These are phyloP conservation scores for Collybiopsis confluens DNA, from an alignment of 768 basidiomycete genomes.

Conservation along the genomic window DNA sequence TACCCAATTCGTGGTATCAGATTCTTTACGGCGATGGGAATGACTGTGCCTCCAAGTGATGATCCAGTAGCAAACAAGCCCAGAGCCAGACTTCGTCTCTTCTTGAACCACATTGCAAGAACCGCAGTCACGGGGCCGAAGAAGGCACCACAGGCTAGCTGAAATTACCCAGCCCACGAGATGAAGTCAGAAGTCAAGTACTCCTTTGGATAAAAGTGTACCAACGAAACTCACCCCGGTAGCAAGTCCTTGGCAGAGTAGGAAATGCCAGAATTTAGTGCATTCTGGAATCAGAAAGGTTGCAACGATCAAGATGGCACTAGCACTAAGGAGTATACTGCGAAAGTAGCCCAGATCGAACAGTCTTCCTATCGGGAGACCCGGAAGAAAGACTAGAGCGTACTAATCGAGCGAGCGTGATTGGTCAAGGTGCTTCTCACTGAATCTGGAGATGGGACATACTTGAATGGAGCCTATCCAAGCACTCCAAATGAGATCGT, in stretches of 20 bases:
- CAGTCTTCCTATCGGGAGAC: slow-evolving; percentile 58
- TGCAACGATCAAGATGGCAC: slow-evolving; percentile 44
- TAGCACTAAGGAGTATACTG: slow-evolving; percentile 42
- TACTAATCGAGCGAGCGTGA: slow-evolving; percentile 42
- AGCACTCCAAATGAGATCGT: slow-evolving; percentile 38
- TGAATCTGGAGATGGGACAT: background rate
- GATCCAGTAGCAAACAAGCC: slow-evolving; percentile 64
- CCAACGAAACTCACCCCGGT: slow-evolving; percentile 45
- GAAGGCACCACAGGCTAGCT: slow-evolving; percentile 51
- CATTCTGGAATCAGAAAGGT: slow-evolving; percentile 73
- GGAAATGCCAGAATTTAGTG: slow-evolving; percentile 71
- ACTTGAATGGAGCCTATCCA: slow-evolving; percentile 83
- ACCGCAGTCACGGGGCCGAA: slow-evolving; percentile 60
- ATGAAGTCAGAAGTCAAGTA: too few relatives aligned
- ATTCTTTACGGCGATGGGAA: slow-evolving; percentile 58
- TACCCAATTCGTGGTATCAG: slow-evolving; percentile 47
- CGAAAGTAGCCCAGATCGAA: slow-evolving; percentile 73
- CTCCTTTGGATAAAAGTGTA: background rate
- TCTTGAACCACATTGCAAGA: slow-evolving; percentile 73
- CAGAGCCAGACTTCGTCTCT: slow-evolving; percentile 53
- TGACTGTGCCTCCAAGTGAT: slow-evolving; percentile 62
- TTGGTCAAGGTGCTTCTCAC: too few relatives aligned
- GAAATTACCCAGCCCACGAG: slow-evolving; percentile 10
- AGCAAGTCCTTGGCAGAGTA: slow-evolving; percentile 69
- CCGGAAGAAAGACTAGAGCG: slow-evolving; percentile 58